Percentiles rank a stretch among this genome's conserved stretches.
These are phyloP conservation scores for Elsinoe perseae DNA, from an alignment of 2,329 filamentous ascomycete species.

Conservation along the genomic window DNA sequence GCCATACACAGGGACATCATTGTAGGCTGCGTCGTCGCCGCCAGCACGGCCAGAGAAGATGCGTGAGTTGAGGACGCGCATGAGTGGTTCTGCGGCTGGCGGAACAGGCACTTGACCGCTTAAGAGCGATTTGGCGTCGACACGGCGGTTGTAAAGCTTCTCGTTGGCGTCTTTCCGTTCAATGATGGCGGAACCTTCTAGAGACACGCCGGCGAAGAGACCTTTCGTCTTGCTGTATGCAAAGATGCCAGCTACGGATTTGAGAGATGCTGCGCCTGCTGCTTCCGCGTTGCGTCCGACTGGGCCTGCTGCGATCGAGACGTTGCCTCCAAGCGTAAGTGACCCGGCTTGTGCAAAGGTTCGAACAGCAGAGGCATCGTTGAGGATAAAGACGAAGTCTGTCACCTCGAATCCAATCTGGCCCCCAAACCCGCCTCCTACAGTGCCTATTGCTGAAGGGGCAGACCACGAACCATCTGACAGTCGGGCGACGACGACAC, in stretches of 20 bases:
- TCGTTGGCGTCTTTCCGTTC: slow-evolving; percentile 95
- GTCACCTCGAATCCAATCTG: slow-evolving; percentile 84
- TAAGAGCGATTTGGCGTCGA: slow-evolving; percentile 75
- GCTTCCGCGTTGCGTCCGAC: slow-evolving; percentile 93
- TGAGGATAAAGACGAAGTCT: slow-evolving; percentile 97
- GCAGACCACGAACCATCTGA: slow-evolving; percentile 73
- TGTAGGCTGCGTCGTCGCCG: slow-evolving; percentile 68
- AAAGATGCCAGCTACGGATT: slow-evolving; percentile 84
- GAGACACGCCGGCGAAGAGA: slow-evolving; percentile 86
- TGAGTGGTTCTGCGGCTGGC: slow-evolving; percentile 72
- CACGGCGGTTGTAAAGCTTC: slow-evolving; percentile 80
- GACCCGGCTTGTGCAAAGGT: slow-evolving; percentile 90
- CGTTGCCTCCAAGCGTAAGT: slow-evolving; percentile 89
- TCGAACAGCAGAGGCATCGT: slow-evolving; percentile 80
- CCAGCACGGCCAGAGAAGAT: slow-evolving; percentile 62
- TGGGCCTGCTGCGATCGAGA: slow-evolving; percentile 88
- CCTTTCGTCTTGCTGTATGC: slow-evolving; percentile 98
- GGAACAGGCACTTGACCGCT: slow-evolving; percentile 70
- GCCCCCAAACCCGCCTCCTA: slow-evolving; percentile 74
- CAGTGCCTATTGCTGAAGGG: slow-evolving; percentile 70
- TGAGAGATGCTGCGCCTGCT: slow-evolving; percentile 84
- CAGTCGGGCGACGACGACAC: slow-evolving; percentile 71
- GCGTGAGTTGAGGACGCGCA: slow-evolving; percentile 76
- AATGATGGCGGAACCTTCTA: slow-evolving; percentile 88
- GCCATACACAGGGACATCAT: slow-evolving; percentile 76